phyloP scores from a whole-genome alignment of 23 red algal genomes.

The Pyropia haitanensis region DNA sequence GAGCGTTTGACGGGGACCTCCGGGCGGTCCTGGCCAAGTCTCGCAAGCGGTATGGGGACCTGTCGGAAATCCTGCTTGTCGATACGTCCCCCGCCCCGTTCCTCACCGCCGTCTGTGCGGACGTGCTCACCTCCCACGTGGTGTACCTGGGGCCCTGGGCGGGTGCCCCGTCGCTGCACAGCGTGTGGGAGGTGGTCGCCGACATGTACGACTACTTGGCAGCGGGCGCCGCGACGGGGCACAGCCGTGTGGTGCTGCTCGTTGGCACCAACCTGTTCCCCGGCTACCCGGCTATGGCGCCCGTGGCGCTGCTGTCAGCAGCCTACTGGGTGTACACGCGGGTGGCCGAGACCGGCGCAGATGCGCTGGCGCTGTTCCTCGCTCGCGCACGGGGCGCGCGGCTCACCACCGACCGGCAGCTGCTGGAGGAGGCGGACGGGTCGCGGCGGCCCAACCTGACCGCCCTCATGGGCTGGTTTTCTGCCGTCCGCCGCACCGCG shows the following conservation, averaged over 20 bases:
- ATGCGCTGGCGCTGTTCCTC: constrained; percentile 41
- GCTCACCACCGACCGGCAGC: constrained; percentile 38
- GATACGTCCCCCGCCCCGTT: constrained; percentile 31
- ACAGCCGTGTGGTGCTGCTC: constrained; percentile 48
- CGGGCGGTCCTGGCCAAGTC: constrained; percentile 28
- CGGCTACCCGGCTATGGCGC: constrained; percentile 34
- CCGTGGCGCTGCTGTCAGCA: constrained; percentile 36
- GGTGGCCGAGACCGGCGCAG: constrained; percentile 25
- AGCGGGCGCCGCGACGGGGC: constrained; percentile 17
- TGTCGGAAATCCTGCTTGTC: constrained; percentile 20
- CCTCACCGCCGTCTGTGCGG: constrained; percentile 36
- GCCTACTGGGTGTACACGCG: constrained; percentile 44
- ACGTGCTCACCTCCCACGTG: constrained; percentile 26
- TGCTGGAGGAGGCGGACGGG: constrained; percentile 12
- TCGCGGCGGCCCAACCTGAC: constrained; percentile 24
- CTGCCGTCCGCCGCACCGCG: constrained; percentile 35
- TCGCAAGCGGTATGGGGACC: constrained; percentile 35
- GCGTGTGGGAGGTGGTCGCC: constrained; percentile 49
- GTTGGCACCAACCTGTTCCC: constrained; percentile 27
- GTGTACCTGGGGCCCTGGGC: constrained; percentile 40
- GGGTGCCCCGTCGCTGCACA: constrained; percentile 38
- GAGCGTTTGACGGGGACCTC: constrained; percentile 49
- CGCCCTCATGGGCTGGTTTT: constrained; percentile 46
- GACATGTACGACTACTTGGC: constrained; percentile 46
- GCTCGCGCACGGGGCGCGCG: constrained; percentile 11